Evolutionary conservation across 371 early-diverging fungal genomes (phyloP).

Genomic region (Apophysomyces trapeziformis): DNA sequence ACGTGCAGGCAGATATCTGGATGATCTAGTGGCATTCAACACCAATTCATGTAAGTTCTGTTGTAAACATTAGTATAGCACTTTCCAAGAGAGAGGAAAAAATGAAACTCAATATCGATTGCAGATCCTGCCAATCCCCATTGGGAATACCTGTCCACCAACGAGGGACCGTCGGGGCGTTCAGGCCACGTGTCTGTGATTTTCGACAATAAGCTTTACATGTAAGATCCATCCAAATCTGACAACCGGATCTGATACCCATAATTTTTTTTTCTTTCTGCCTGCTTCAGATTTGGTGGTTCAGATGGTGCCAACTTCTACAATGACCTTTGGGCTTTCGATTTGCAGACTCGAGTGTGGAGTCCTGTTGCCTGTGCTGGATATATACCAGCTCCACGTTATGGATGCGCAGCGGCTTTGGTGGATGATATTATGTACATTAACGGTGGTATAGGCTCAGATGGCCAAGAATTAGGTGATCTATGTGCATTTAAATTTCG

Average conservation of each 20-base stretch:
- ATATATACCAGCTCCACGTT: slow-evolving; percentile 68
- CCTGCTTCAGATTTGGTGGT: slow-evolving; percentile 68
- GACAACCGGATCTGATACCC: too few relatives aligned
- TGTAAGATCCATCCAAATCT: slow-evolving; percentile 42
- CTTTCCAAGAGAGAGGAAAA: background rate
- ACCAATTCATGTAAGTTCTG: slow-evolving; percentile 57
- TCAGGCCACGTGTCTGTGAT: slow-evolving; percentile 64
- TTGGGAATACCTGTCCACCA: slow-evolving; percentile 59
- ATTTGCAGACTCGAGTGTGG: slow-evolving; percentile 64
- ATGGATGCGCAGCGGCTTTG: slow-evolving; percentile 68
- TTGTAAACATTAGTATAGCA: background rate
- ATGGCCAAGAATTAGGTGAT: slow-evolving; percentile 68
- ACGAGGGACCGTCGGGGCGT: slow-evolving; percentile 61
- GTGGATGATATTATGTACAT: slow-evolving; percentile 78
- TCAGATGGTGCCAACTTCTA: slow-evolving; percentile 68
- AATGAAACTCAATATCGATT: slow-evolving; percentile 8
- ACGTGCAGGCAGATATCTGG: slow-evolving; percentile 66
- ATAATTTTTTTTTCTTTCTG: slow-evolving; percentile 19
- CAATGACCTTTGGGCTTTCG: slow-evolving; percentile 80
- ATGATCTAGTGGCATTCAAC: slow-evolving; percentile 74
- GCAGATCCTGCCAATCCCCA: slow-evolving; percentile 44
- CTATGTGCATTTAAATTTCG: slow-evolving; percentile 74
- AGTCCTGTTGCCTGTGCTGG: slow-evolving; percentile 64
- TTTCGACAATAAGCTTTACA: slow-evolving; percentile 62
- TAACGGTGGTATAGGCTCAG: slow-evolving; percentile 70